These are phyloP conservation scores for Wickerhamiella azymoides DNA, from an alignment of 805 yeast species.

Conservation along the genomic window DNA sequence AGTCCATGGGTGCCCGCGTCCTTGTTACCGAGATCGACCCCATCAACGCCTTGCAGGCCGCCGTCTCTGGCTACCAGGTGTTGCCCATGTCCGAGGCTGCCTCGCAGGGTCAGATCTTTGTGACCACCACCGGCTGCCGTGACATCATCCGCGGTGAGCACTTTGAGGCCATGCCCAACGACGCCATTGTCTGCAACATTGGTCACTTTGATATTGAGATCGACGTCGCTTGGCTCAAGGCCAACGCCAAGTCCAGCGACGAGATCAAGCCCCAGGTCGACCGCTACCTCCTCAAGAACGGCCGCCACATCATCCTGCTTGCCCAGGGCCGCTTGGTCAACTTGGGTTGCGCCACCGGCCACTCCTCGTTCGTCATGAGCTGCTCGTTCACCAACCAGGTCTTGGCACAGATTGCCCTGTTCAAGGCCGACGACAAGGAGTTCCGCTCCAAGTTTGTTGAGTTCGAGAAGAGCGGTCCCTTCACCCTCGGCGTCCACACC, in stretches of 20 bases:
- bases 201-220: slow-evolving; percentile 99
- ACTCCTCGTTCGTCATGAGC: slow-evolving; percentile 97
- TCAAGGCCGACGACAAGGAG: slow-evolving; percentile 67
- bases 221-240: slow-evolving; percentile 98
- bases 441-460: slow-evolving; percentile 76
- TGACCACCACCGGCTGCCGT: slow-evolving; percentile 99
- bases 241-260: slow-evolving; percentile 81
- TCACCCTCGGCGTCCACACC: slow-evolving; percentile 83
- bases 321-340: slow-evolving; percentile 99
- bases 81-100: slow-evolving; percentile 91
- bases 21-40: slow-evolving; percentile 96
- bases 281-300: slow-evolving; percentile 79
- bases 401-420: slow-evolving; percentile 94
- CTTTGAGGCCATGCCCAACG: slow-evolving; percentile 92
- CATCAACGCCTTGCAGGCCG: slow-evolving; percentile 97
- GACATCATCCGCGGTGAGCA: slow-evolving; percentile 87
- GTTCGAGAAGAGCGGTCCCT: slow-evolving; percentile 85
- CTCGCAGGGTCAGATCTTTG: slow-evolving; percentile 87
- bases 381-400: slow-evolving; percentile 99
- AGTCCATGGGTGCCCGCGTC: slow-evolving; percentile 99
- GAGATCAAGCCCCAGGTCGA: slow-evolving; percentile 99
- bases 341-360: slow-evolving; percentile 99
- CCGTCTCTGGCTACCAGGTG: slow-evolving; percentile 97
- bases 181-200: slow-evolving; percentile 98
- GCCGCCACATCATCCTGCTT: slow-evolving; percentile 86